A percentile compares a stretch with the other conserved stretches of the same genome.
These are phyloP conservation scores for Fragaria iinumae DNA, from an alignment of 306 rosid genomes.

Conservation along the genomic window DNA sequence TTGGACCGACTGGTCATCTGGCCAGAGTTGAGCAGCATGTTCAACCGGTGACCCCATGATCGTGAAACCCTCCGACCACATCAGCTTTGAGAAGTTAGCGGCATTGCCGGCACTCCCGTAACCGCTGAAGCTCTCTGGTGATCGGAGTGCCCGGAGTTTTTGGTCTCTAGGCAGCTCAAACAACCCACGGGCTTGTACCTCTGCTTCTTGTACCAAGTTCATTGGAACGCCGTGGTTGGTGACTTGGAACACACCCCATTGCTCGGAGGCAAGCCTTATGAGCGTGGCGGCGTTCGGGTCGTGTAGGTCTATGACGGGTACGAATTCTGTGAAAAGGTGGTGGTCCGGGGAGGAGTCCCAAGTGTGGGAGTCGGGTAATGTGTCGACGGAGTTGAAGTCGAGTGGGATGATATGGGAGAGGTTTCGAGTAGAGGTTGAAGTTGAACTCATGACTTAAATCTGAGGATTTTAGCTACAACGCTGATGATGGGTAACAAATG, in stretches of 20 bases:
- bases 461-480: background rate
- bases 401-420: conserved; percentile 26
- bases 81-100: conserved; percentile 18
- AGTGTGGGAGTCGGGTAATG: conserved; percentile 39
- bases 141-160: conserved; percentile 38
- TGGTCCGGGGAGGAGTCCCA: conserved; percentile 25
- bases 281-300: conserved; percentile 30
- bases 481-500: background rate
- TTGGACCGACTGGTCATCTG: conserved; percentile 24
- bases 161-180: conserved; percentile 37
- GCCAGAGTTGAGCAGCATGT: conserved; percentile 53
- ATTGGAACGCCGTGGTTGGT: conserved; percentile 43
- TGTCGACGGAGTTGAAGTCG: conserved; percentile 28
- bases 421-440: background rate
- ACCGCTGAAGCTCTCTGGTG: conserved; percentile 31
- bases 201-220: conserved; percentile 16
- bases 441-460: background rate
- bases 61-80: conserved; percentile 57
- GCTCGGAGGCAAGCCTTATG: conserved; percentile 31
- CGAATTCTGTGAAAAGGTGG: background rate
- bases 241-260: conserved; percentile 48
- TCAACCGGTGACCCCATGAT: conserved; percentile 37
- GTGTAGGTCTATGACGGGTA: conserved; percentile 37
- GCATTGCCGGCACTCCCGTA: conserved; percentile 45
- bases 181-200: conserved; percentile 17